Conservation (phyloP, 179 eudicot genomes). For the Pouteria campechiana region DNA sequence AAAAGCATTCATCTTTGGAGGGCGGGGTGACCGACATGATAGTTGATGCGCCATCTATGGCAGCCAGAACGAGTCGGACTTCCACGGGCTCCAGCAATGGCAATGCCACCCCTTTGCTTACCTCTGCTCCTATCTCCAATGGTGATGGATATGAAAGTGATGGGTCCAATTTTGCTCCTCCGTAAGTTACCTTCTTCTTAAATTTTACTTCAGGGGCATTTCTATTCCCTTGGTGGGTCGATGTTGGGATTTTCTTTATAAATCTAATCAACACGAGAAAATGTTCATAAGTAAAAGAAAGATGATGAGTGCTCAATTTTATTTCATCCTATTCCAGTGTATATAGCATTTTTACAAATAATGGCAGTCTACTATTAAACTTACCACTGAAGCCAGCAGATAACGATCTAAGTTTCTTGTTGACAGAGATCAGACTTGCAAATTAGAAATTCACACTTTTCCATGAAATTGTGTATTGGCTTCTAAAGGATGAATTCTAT, state of each 20-base stretch:
- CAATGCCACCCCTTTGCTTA: conserved; percentile 51
- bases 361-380: too few relatives aligned
- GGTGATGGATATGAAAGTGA: conserved; percentile 96
- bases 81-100: conserved; percentile 60
- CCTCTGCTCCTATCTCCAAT: conserved; percentile 43
- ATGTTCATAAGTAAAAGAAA: background rate
- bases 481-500: too few relatives aligned
- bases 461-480: too few relatives aligned
- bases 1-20: background rate
- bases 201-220: background rate
- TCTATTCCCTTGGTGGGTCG: background rate
- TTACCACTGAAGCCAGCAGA: too few relatives aligned
- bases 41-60: conserved; percentile 39
- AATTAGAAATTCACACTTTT: too few relatives aligned
- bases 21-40: too few relatives aligned
- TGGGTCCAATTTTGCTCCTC: conserved; percentile 91
- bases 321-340: background rate
- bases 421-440: too few relatives aligned
- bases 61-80: conserved; percentile 48
- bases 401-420: too few relatives aligned
- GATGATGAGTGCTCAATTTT: background rate
- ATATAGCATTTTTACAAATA: too few relatives aligned
- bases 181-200: conserved; percentile 34
- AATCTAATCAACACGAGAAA: background rate
- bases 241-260: background rate